Conservation (phyloP, 2,329 filamentous ascomycete genomes). For the Fusarium chlamydosporum region DNA sequence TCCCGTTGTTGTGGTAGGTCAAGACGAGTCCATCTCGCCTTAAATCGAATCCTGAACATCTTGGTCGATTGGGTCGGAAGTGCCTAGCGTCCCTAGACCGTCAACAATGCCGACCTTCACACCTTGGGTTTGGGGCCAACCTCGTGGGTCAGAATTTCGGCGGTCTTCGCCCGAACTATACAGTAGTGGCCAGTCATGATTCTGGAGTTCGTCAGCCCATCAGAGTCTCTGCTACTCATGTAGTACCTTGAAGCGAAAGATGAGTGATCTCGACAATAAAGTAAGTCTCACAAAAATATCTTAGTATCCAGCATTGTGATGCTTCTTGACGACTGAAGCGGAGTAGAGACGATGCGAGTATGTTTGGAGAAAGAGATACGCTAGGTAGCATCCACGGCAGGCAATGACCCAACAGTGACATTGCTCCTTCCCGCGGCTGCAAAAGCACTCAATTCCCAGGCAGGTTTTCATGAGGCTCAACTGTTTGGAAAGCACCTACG, state of each 20-base stretch:
- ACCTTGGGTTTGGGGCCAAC: constrained; percentile 21
- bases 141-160: constrained; percentile 36
- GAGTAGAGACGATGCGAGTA: not conserved
- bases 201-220: constrained; percentile 47
- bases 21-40: not conserved
- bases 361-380: not conserved
- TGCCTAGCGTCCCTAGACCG: constrained; percentile 38
- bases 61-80: constrained; percentile 38
- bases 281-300: not conserved
- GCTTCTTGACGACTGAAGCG: not conserved
- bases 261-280: not conserved
- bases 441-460: not conserved
- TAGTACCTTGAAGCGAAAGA: constrained; percentile 4
- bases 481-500: constrained; percentile 25
- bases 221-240: constrained; percentile 19
- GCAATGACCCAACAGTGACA: not conserved
- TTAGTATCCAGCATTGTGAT: not conserved
- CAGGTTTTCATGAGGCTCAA: constrained; percentile 7
- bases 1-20: not conserved
- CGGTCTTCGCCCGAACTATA: constrained; percentile 44
- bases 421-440: not conserved
- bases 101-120: constrained; percentile 26
- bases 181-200: constrained; percentile 46
- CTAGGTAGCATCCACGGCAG: not conserved
- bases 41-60: constrained; percentile 4